Evolutionary conservation across 1,284 basidiomycete genomes (phyloP).

Genomic region (Golubevia sp.): DNA sequence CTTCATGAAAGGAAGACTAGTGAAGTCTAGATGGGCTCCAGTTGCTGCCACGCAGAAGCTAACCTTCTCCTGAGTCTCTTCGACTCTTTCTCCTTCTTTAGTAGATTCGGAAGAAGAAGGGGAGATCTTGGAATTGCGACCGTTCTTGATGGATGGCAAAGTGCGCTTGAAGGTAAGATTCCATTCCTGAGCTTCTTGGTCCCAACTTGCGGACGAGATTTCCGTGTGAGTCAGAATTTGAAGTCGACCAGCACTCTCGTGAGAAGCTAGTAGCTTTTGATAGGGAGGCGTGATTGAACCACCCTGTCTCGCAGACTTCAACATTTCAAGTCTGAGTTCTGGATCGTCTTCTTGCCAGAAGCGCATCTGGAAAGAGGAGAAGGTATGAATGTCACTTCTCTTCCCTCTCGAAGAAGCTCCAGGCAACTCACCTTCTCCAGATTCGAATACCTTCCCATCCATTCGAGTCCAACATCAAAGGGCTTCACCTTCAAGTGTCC

Average conservation of each 20-base stretch:
- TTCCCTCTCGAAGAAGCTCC: slow-evolving; percentile 16
- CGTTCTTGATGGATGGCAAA: not conserved
- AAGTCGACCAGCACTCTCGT: slow-evolving; percentile 31
- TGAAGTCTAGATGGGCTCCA: slow-evolving; percentile 38
- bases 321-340: slow-evolving; percentile 25
- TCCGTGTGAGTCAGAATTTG: slow-evolving; percentile 40
- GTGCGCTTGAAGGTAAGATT: slow-evolving; percentile 13
- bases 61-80: slow-evolving; percentile 1
- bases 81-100: not conserved
- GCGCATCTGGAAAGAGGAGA: slow-evolving; percentile 31
- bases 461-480: slow-evolving; percentile 54
- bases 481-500: slow-evolving; percentile 58
- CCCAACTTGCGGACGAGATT: slow-evolving; percentile 13
- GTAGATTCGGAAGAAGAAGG: too few relatives aligned
- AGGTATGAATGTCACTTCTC: not conserved
- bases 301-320: slow-evolving; percentile 49
- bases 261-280: slow-evolving; percentile 28
- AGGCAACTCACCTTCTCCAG: slow-evolving; percentile 29
- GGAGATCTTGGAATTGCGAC: not conserved
- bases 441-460: slow-evolving; percentile 52
- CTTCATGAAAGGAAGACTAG: slow-evolving; percentile 39
- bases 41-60: slow-evolving; percentile 56
- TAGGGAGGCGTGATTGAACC: slow-evolving; percentile 59
- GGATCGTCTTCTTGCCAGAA: slow-evolving; percentile 56
- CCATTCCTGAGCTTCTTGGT: slow-evolving; percentile 19